Base-by-base conservation (phyloP, 192 early-diverging fungal genomes). In the Endogone sp. region DNA sequence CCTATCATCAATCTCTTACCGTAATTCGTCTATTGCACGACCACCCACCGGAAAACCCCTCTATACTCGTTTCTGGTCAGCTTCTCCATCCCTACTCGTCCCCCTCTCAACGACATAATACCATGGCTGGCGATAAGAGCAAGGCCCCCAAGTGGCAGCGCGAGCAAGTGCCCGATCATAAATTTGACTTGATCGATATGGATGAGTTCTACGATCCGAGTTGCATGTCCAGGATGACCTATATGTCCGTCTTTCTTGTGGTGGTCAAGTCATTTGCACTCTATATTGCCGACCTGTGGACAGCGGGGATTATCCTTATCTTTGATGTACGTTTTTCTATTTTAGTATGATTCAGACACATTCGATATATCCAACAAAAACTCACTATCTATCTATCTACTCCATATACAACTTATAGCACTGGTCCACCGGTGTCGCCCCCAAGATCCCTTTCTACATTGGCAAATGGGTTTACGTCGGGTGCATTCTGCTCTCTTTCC, bases 161-260 rank as follows among this genome's bases (percentile, higher is more conserved):
- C 62, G 90, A 92, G 71, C 78, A 86, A 62, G 86, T 92, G 24
- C 68, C 81, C 69, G 93, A 93, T 82, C 91, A 95, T 82, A 93
- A 93, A 75, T 95, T 95, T 72, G 93, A 93, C 80, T 92, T 88
- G 77, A 82, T 95, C 61, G 90, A 95, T 66, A 81, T 93, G 32
- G 86, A 93, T 11, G 90, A 93, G 66, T 93, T 91, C 81, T 29
- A 77, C 11, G 73, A 82, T 60, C 69, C 71, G 4, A 79, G 71
- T 11, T 82, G 75, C 60, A 66, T 71, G 68, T 62, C 69, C 4
- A 77, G 78, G 54, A 68, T 89, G 29, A 71, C 72, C 25, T 91
- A 92, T 66, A 70, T 79, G 29, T 58, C 81, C 11, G 71, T 92
- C 26, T 90, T 87, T 70, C 71, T 90, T 25, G 79, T 82, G 22